Evolutionary conservation across 139 green algal species (phyloP).

Genomic region (Chlamydomonas sp.): DNA sequence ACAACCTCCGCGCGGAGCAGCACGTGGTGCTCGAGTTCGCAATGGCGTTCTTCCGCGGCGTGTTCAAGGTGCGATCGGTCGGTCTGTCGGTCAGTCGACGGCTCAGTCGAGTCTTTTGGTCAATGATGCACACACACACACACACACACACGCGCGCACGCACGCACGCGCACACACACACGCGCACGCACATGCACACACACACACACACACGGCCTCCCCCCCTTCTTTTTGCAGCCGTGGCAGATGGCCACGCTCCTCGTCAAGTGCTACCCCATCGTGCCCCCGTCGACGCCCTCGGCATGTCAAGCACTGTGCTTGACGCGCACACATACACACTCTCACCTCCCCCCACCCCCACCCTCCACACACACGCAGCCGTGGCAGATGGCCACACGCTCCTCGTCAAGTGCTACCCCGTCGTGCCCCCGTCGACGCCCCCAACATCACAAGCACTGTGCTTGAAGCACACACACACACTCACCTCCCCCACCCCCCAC

Average conservation of each 20-base stretch:
- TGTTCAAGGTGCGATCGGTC: constrained; percentile 31
- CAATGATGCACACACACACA: too few species aligned
- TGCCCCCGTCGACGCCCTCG: constrained; percentile 52
- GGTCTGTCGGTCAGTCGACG: constrained; percentile 16
- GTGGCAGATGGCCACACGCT: constrained; percentile 41
- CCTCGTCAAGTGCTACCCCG: constrained; percentile 48
- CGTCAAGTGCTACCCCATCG: constrained; percentile 47
- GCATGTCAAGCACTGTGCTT: too few species aligned
- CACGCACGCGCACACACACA: neutral
- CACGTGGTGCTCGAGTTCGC: constrained; percentile 55
- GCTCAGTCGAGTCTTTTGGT: too few species aligned
- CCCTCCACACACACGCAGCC: neutral
- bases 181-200: neutral
- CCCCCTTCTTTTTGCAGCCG: too few species aligned
- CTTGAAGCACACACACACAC: too few species aligned
- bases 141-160: neutral
- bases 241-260: constrained; percentile 43
- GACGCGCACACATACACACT: too few species aligned
- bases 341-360: neutral
- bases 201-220: neutral
- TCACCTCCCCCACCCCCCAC: neutral
- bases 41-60: constrained; percentile 35
- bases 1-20: constrained; percentile 53
- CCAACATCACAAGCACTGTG: too few species aligned
- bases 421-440: constrained; percentile 49